A percentile compares a stretch with the other conserved stretches of the same genome.
Evolutionary conservation across 148 eudicot genomes (phyloP).

Genomic region (Cornus florida): DNA sequence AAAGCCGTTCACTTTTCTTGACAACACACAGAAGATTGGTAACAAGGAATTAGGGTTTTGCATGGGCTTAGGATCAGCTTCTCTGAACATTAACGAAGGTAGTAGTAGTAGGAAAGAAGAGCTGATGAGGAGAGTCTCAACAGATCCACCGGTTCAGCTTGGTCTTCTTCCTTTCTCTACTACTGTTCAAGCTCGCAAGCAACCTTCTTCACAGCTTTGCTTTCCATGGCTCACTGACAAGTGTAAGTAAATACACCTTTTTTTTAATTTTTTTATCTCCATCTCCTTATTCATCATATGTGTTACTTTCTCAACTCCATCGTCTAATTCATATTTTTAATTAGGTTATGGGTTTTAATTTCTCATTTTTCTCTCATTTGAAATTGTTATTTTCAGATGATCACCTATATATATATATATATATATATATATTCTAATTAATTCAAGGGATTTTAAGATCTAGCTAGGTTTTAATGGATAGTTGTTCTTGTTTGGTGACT

Average conservation of each 20-base stretch:
- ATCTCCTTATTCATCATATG: background rate
- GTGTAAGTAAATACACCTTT: conserved; percentile 13
- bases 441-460: background rate
- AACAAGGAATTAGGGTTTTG: conserved; percentile 39
- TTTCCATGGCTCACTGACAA: conserved; percentile 35
- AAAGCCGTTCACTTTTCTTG: conserved; percentile 29
- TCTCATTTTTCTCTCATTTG: too few species aligned
- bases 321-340: too few species aligned
- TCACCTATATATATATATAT: too few species aligned
- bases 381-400: too few species aligned
- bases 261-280: background rate
- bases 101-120: background rate
- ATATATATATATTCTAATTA: too few species aligned
- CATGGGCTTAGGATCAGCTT: conserved; percentile 28
- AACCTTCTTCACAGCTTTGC: conserved; percentile 22
- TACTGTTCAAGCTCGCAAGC: conserved; percentile 30
- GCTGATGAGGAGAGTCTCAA: conserved; percentile 8
- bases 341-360: too few species aligned
- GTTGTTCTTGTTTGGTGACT: too few species aligned
- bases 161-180: conserved; percentile 41
- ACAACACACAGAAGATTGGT: conserved; percentile 13
- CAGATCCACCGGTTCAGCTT: conserved; percentile 47
- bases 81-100: too few species aligned
- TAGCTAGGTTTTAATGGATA: background rate
- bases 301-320: too few species aligned